Evolutionary conservation across 768 basidiomycete species (phyloP), one percentile per base, ranked within the genome.

Genomic region (Dioszegia aurantiaca): DNA sequence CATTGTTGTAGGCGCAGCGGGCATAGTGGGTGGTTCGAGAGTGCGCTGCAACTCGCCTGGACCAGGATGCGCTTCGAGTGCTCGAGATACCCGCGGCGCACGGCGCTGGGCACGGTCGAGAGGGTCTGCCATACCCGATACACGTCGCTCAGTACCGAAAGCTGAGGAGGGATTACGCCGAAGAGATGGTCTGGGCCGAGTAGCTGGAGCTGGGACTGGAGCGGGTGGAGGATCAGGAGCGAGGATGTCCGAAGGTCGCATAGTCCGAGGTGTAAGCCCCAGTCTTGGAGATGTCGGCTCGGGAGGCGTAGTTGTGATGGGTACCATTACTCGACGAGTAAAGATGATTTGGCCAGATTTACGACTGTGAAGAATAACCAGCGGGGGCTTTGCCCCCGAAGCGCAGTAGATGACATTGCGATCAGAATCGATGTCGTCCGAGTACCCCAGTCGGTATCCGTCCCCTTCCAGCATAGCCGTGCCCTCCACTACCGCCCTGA

Each of bases 341-440:
- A 76, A 67, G 33, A 74, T 58, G 39, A 76, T 52, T 26, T 71
- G 65, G 8, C 46, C 41, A 11, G 58, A 45, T 17, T 54, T 46
- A 10, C 49, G 33, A 48, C 71, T 64, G 30, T 64, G 56, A 2
- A 58, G 52, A 3, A 72, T 33, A 30, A 67, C 53, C 36, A 73
- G 56, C 4, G 67, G 60, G 0, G 59, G 64, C 21, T 59, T 33
- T 0, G 47, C 57, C 9, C 14, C 40, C 19, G 5, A 8, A 8
- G 59, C 39, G 4, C 57, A 42, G 42, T 43, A 40, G 0, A 72
- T 40, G 14, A 68, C 55, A 4, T 59, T 28, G 12, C 54, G 14
- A 2, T 54, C 36, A 6, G 61, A 12, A 14, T 28, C 41, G 28
- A 65, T 39, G 28, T 56, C 55, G 19, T 48, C 36, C 31, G 21